Evolutionary conservation across 1,284 basidiomycete genomes (phyloP).

Genomic region (Spongiforma sp.): DNA sequence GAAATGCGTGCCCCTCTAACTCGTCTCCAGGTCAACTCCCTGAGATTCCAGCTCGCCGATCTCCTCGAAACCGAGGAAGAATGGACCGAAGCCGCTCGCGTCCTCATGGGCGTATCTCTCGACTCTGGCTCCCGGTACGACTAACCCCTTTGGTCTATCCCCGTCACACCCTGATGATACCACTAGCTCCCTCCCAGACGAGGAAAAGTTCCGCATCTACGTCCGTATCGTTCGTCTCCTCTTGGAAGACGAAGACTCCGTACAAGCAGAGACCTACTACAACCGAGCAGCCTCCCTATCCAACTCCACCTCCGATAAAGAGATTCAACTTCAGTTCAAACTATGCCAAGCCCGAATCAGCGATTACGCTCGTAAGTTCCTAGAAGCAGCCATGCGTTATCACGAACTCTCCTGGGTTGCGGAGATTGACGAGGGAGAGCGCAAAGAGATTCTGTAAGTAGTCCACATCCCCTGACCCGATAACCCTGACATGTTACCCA

Average conservation of each 20-base stretch:
- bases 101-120: conserved; percentile 89
- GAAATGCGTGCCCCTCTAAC: not conserved
- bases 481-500: conserved; percentile 39
- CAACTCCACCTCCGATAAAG: conserved; percentile 77
- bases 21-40: conserved; percentile 69
- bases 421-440: conserved; percentile 90
- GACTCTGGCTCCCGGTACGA: conserved; percentile 88
- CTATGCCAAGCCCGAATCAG: conserved; percentile 92
- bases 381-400: conserved; percentile 94
- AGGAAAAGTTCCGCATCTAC: conserved; percentile 89
- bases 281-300: conserved; percentile 94
- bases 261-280: conserved; percentile 95
- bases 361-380: conserved; percentile 90
- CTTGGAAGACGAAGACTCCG: conserved; percentile 95
- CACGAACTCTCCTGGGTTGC: conserved; percentile 92
- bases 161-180: conserved; percentile 12
- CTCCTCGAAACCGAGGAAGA: conserved; percentile 91
- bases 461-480: not conserved
- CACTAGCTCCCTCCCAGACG: conserved; percentile 77
- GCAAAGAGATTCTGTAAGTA: conserved; percentile 83
- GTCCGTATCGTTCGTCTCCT: conserved; percentile 94
- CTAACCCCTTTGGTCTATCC: not conserved
- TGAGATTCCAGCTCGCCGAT: conserved; percentile 88
- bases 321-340: conserved; percentile 82
- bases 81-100: conserved; percentile 90